Percentiles rank a stretch among this genome's conserved stretches.
Evolutionary conservation across 2,329 filamentous ascomycete species (phyloP).

Genomic region (Aspergillus sp.): DNA sequence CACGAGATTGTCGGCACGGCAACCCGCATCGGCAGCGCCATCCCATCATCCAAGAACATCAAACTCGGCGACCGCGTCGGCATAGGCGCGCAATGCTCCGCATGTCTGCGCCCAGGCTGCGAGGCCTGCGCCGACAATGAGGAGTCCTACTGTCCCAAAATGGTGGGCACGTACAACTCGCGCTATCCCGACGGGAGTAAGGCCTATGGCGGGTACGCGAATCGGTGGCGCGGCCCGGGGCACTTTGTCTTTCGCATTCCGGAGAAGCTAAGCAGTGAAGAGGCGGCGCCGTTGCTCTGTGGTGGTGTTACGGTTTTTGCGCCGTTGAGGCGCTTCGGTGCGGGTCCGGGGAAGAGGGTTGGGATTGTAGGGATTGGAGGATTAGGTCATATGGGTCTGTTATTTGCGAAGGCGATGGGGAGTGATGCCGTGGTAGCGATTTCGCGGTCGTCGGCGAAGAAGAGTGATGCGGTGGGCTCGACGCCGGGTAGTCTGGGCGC

Average conservation of each 20-base stretch:
- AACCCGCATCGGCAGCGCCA: slow-evolving; percentile 52
- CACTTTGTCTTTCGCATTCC: slow-evolving; percentile 63
- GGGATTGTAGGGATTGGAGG: slow-evolving; percentile 73
- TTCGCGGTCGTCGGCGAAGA: slow-evolving; percentile 52
- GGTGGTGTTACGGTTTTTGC: slow-evolving; percentile 73
- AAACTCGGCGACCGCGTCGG: slow-evolving; percentile 64
- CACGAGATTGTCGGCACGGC: slow-evolving; percentile 66
- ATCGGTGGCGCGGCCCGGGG: slow-evolving; percentile 54
- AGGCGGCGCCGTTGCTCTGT: slow-evolving; percentile 71
- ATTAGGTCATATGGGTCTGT: slow-evolving; percentile 69
- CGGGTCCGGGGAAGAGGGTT: slow-evolving; percentile 69
- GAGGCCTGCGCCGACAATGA: slow-evolving; percentile 39
- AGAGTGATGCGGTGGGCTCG: slow-evolving; percentile 45
- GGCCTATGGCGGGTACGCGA: slow-evolving; percentile 56
- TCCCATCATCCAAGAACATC: slow-evolving; percentile 41
- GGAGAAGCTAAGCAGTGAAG: slow-evolving; percentile 46
- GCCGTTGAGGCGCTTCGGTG: slow-evolving; percentile 65
- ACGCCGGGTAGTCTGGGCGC: slow-evolving; percentile 49
- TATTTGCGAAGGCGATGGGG: slow-evolving; percentile 69
- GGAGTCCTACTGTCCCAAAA: slow-evolving; percentile 43
- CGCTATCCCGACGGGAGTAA: slow-evolving; percentile 37
- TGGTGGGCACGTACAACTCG: slow-evolving; percentile 38
- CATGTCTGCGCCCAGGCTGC: slow-evolving; percentile 50
- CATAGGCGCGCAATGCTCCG: slow-evolving; percentile 60
- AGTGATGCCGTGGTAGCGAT: slow-evolving; percentile 62